Conservation (phyloP, 345 rosid genomes). For the Moringa oleifera region DNA sequence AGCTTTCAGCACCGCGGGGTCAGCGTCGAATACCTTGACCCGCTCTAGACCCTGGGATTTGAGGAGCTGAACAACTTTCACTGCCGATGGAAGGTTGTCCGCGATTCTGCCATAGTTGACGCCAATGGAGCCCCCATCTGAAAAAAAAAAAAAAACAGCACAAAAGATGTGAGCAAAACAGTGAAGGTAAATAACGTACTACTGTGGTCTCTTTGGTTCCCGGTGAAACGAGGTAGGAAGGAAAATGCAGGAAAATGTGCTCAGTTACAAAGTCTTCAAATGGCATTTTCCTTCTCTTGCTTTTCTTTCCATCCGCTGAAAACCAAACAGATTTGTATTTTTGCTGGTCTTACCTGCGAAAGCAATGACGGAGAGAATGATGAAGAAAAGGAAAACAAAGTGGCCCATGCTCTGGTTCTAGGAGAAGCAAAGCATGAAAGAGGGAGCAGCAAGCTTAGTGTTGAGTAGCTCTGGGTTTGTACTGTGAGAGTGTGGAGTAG, state of each 20-base stretch:
- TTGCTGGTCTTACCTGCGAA: constrained; percentile 22
- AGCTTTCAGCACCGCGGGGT: constrained; percentile 72
- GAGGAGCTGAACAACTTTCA: constrained; percentile 62
- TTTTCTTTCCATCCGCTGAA: not conserved
- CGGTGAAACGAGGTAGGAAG: not conserved
- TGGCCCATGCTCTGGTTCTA: constrained; percentile 24
- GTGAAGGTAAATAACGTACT: too few species aligned
- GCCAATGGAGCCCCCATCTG: constrained; percentile 77
- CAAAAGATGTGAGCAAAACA: too few species aligned
- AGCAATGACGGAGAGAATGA: constrained; percentile 13
- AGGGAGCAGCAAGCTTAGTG: not conserved
- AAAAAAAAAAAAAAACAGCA: constrained; percentile 10
- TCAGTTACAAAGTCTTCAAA: not conserved
- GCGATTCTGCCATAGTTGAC: constrained; percentile 94
- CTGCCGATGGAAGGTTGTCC: constrained; percentile 69
- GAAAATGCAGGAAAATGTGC: constrained; percentile 1
- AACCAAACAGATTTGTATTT: not conserved
- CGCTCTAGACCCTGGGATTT: constrained; percentile 63
- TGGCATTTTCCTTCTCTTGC: not conserved
- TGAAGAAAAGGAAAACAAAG: not conserved
- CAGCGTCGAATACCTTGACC: constrained; percentile 79
- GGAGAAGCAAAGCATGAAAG: not conserved
- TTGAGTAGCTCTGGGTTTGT: too few species aligned
- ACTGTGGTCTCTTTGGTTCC: not conserved
- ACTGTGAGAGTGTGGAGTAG: not conserved